These are phyloP conservation scores for Wickerhamomyces bisporus DNA, from an alignment of 805 yeast species.

Conservation along the genomic window DNA sequence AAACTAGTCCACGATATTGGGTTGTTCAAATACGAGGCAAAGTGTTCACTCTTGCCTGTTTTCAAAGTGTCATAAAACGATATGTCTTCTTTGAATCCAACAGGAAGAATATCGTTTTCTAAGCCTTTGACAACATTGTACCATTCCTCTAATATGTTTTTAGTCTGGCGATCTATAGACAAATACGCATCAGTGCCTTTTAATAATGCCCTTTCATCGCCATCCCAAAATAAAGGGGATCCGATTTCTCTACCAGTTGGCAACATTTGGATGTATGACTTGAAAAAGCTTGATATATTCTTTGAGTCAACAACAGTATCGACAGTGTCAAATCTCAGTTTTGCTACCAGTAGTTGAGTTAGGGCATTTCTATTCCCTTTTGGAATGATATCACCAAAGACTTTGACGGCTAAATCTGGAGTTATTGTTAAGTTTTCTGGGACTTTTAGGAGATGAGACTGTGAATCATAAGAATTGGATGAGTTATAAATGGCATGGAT, in stretches of 20 bases:
- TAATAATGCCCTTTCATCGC: slow-evolving; percentile 43
- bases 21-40: slow-evolving; percentile 22
- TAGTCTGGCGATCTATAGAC: slow-evolving; percentile 43
- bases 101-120: slow-evolving; percentile 11
- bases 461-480: slow-evolving; percentile 5
- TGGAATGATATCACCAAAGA: slow-evolving; percentile 19
- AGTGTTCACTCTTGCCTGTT: slow-evolving; percentile 19
- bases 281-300: slow-evolving; percentile 21
- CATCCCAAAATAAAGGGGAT: slow-evolving; percentile 67
- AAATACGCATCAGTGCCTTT: slow-evolving; percentile 68
- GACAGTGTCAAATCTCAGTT: slow-evolving; percentile 33
- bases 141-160: slow-evolving; percentile 58
- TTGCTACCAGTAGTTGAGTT: slow-evolving; percentile 34
- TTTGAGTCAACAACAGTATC: slow-evolving; percentile 10
- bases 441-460: slow-evolving; percentile 29
- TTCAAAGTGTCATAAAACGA: slow-evolving; percentile 23
- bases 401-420: slow-evolving; percentile 28
- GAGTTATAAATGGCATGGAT: slow-evolving; percentile 26
- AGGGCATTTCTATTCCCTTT: slow-evolving; percentile 13
- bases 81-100: slow-evolving; percentile 20
- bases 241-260: slow-evolving; percentile 41
- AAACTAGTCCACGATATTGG: slow-evolving; percentile 55
- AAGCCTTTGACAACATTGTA: slow-evolving; percentile 21
- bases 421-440: slow-evolving; percentile 35
- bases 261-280: slow-evolving; percentile 43